A percentile compares a stretch with the other conserved stretches of the same genome.
Evolutionary conservation across 2,329 filamentous ascomycete genomes (phyloP).

Genomic region (Acephala macrosclerotiorum): DNA sequence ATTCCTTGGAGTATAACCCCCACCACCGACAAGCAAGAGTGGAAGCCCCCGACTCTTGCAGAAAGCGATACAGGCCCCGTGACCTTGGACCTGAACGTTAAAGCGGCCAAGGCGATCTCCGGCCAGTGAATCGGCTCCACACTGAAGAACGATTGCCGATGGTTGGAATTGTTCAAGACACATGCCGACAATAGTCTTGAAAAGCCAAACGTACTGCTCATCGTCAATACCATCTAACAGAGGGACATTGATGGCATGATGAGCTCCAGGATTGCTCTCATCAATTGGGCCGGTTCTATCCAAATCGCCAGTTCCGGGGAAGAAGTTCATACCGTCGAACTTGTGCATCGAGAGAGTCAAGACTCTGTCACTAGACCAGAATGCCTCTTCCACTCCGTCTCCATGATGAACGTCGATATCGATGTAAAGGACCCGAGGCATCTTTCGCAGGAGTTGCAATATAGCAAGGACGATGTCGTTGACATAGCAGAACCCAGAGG

Average conservation of each 20-base stretch:
- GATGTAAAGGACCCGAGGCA: constrained; percentile 90
- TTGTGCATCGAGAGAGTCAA: constrained; percentile 98
- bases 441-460: constrained; percentile 81
- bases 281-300: constrained; percentile 85
- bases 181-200: constrained; percentile 79
- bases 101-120: constrained; percentile 94
- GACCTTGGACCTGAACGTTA: constrained; percentile 94
- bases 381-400: constrained; percentile 90
- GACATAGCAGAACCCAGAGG: constrained; percentile 97
- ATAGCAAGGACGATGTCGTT: constrained; percentile 98
- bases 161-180: constrained; percentile 88
- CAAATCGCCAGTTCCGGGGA: constrained; percentile 88
- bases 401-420: constrained; percentile 94
- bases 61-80: constrained; percentile 89
- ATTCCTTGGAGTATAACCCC: constrained; percentile 95
- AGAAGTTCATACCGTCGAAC: constrained; percentile 84
- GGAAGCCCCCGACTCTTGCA: constrained; percentile 84
- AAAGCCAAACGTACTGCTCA: constrained; percentile 85
- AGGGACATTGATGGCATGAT: constrained; percentile 90
- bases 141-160: constrained; percentile 90
- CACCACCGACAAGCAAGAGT: constrained; percentile 89
- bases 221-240: constrained; percentile 92
- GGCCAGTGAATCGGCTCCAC: constrained; percentile 92
- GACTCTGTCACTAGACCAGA: constrained; percentile 87
- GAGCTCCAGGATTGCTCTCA: constrained; percentile 85